These are phyloP conservation scores for Rhinocladiella mackenziei DNA, from an alignment of 2,329 filamentous ascomycete genomes.

Conservation along the genomic window DNA sequence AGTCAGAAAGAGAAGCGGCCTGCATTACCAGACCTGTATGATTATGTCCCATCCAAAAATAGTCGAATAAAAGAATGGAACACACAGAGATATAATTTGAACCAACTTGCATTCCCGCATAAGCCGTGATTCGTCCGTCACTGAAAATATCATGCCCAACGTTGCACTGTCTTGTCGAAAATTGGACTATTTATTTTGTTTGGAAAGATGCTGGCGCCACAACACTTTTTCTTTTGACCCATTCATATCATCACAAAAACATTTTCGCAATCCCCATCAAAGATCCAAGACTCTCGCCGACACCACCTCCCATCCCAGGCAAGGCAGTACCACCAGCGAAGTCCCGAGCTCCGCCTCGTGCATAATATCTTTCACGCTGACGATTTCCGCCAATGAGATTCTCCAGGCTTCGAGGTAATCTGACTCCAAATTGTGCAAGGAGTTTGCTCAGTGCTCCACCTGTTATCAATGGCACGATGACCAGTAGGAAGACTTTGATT, in stretches of 20 bases:
- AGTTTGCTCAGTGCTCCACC: conserved; percentile 77
- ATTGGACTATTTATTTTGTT: background rate
- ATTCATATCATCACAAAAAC: conserved; percentile 51
- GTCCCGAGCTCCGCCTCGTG: conserved; percentile 34
- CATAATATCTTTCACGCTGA: conserved; percentile 31
- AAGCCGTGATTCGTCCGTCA: background rate
- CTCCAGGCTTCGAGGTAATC: conserved; percentile 61
- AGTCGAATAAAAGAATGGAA: background rate
- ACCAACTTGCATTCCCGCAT: background rate
- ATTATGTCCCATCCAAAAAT: background rate
- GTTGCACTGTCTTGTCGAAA: too few relatives aligned
- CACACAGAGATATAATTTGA: background rate
- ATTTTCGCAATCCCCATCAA: conserved; percentile 50
- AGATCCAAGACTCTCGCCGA: conserved; percentile 46
- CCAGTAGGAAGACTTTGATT: conserved; percentile 78
- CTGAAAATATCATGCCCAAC: background rate
- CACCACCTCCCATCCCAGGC: conserved; percentile 32
- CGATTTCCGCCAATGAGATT: conserved; percentile 37
- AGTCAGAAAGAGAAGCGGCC: background rate
- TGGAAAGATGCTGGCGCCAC: too few relatives aligned
- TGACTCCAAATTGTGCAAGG: conserved; percentile 72
- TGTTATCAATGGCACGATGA: conserved; percentile 81
- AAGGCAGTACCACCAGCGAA: conserved; percentile 27
- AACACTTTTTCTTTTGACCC: background rate
- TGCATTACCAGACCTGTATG: background rate